Percentiles rank a stretch among this genome's conserved stretches.
Conservation (phyloP, 768 basidiomycete genomes). For the Lactarius sp. region DNA sequence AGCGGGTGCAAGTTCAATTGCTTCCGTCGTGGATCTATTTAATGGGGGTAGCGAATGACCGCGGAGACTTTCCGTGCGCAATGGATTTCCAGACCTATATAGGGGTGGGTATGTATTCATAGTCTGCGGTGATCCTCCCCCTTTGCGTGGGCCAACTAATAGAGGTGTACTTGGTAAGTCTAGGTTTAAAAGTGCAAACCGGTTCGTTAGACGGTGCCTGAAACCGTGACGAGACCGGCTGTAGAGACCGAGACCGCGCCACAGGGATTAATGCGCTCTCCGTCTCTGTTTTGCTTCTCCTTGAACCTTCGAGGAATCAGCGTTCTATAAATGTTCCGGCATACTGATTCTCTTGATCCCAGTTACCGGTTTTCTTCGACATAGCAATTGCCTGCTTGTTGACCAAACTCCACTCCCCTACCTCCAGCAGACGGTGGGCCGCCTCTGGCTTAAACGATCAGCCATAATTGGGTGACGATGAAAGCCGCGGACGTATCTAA, state of each 20-base stretch:
- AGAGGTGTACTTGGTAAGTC: neutral
- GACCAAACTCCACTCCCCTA: neutral
- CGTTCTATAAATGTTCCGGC: neutral
- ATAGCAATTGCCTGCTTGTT: constrained; percentile 6
- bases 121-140: too few species aligned
- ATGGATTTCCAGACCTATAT: too few species aligned
- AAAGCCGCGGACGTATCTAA: constrained; percentile 10
- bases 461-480: neutral
- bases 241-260: neutral
- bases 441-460: neutral
- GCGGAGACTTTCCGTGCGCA: too few species aligned
- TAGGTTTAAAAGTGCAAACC: too few species aligned
- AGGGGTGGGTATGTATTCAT: too few species aligned
- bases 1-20: too few species aligned
- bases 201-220: neutral
- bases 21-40: too few species aligned
- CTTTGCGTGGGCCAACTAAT: too few species aligned
- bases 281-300: neutral
- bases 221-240: neutral
- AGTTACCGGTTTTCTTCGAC: constrained; percentile 1
- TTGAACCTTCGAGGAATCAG: neutral
- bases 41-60: too few species aligned
- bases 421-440: neutral
- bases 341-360: constrained; percentile 1
- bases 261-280: neutral